Evolutionary conservation across 495 filamentous ascomycete species (phyloP), one percentile per base, ranked within the genome.

Genomic region (Lentithecium fluviatile): DNA sequence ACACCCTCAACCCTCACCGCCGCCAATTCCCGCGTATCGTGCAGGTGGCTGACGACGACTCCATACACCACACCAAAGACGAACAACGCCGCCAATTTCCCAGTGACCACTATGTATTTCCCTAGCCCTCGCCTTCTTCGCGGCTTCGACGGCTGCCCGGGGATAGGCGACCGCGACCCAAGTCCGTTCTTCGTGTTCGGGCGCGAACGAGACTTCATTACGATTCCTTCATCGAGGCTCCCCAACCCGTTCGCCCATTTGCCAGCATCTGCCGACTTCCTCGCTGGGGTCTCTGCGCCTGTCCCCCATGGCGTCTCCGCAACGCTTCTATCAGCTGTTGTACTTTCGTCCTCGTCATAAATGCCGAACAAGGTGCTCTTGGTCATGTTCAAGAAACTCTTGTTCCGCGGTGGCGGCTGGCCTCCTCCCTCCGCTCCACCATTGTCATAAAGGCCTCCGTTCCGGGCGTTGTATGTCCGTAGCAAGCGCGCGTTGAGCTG

Each of bases 281-380:
- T 26, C 50, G 70, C 73, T 49, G 86, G 86, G 0, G 86, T 86
- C 62, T 88, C 78, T 19, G 83, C 79, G 45, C 89, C 89, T 1
- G 83, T 88, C 34, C 86, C 88, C 86, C 87, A 92, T 36, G 89
- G 82, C 24, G 79, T 79, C 40, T 76, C 75, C 48, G 74, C 66
- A 37, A 83, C 83, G 37, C 60, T 69, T n/a, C 38, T 49, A 54
- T 64, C 37, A 52, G 71, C 72, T 42, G 71, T 76, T 57, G 78
- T 78, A 64, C 79, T 80, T 58, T 77, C 82, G 2, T 82, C 83
- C 13, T 86, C 88, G 11, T 83, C 81, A 76, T 94, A 97, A 70
- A 97, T 98, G 45, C 94, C 94, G 64, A 85, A 88, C 0, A 97
- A 83, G 0, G 94, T 96, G 2, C 89, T 89, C 13, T 88, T 85